Base-by-base conservation (phyloP, 352 stramenopile genomes). In the Pythium utonaiense region DNA sequence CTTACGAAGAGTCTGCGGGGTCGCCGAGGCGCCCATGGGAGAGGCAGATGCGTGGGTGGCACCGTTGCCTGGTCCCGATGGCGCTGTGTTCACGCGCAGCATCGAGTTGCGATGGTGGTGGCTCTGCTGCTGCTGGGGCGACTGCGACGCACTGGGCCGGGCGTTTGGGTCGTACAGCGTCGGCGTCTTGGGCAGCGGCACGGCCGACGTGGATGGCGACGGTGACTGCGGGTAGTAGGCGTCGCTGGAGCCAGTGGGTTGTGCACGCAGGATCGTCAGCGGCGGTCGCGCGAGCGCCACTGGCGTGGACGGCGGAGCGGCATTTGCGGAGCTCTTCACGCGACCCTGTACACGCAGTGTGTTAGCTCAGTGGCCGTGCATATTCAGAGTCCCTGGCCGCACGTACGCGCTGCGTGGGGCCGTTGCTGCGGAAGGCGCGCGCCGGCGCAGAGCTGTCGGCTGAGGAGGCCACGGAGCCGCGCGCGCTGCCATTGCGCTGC, bases 211-310 rank as follows among this genome's bases (percentile, higher is more conserved):
- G n/a, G n/a, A n/a, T n/a, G n/a, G n/a, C 38, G 57, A 38, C 21
- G 55, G 57, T 1, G 52, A 59, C 31, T 64, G 57, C n/a, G 47
- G 51, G 13, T 22, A 30, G 22, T 67, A 17, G 14, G 13, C 24
- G 28, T 24, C 22, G 1, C 49, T 36, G 13, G 7, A 22, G 17
- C 21, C 24, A 38, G 27, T 19, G n/a, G 36, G 27, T 14, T 56
- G 40, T 6, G 70, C 63, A 19, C 49, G 66, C 24, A 78, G 61
- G 38, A 77, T 62, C 60, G 73, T 74, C 2, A 72, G 70, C 21
- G 70, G 80, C 9, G 72, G 70, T 55, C 84, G 88, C 38, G 74
- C 61, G 58, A 82, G 62, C 8, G 78, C 70, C 22, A 60, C 53
- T 31, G 62, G 42, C 7, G 60, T 14, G 0, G 54, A 19, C 8